A percentile compares a stretch with the other conserved stretches of the same genome.
Conservation (phyloP, 106 monocot genomes). For the Dioscorea zingiberensis region DNA sequence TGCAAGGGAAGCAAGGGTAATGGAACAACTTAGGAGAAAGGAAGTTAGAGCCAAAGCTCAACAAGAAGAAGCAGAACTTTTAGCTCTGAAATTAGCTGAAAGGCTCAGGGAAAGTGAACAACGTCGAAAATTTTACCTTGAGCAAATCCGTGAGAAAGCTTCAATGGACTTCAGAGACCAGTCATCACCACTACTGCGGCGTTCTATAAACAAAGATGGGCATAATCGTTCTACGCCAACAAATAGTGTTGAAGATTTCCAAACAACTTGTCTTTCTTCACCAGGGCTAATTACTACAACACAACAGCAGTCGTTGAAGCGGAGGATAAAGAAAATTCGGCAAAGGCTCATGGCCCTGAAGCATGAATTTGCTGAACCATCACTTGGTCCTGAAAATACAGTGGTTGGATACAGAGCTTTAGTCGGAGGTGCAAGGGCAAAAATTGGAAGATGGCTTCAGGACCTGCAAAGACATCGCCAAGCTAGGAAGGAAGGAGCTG, state of each 20-base stretch:
- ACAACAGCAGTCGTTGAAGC: constrained; percentile 56
- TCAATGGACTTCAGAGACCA: constrained; percentile 96
- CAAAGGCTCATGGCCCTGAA: constrained; percentile 95
- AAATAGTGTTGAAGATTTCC: constrained; percentile 52
- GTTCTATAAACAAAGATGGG: constrained; percentile 65
- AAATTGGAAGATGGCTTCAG: constrained; percentile 93
- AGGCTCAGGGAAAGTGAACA: constrained; percentile 96
- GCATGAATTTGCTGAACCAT: constrained; percentile 70
- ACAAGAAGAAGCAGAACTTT: constrained; percentile 90
- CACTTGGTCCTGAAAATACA: constrained; percentile 45
- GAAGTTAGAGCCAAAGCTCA: constrained; percentile 86
- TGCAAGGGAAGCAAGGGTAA: constrained; percentile 79
- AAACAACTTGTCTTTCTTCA: constrained; percentile 26
- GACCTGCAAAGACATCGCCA: constrained; percentile 87
- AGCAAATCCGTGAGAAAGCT: constrained; percentile 97
- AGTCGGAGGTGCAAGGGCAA: constrained; percentile 64
- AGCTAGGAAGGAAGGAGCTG: constrained; percentile 89
- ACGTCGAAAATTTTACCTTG: constrained; percentile 85
- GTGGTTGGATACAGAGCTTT: constrained; percentile 53
- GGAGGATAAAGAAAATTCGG: constrained; percentile 86
- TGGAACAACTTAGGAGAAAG: constrained; percentile 83
- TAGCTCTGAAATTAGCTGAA: constrained; percentile 91
- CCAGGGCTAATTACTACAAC: constrained; percentile 20
- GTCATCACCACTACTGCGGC: constrained; percentile 72
- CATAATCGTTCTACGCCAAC: constrained; percentile 30